Percentiles rank a stretch among this genome's conserved stretches.
Evolutionary conservation across 352 stramenopile genomes (phyloP).

Genomic region (Phytophthora meadii): DNA sequence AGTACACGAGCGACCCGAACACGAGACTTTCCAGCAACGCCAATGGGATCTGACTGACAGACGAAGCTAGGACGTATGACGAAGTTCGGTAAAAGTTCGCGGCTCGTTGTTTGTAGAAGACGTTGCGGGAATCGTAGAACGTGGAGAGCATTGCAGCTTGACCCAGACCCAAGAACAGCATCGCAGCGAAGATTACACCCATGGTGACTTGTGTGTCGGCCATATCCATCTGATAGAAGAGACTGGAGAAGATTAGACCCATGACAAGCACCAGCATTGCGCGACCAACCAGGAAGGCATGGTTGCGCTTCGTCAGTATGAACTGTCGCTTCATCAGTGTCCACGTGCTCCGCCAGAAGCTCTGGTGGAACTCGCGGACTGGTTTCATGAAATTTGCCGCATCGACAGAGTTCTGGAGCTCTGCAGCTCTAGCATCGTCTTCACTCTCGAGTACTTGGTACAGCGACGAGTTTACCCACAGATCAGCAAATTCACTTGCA

Average conservation of each 20-base stretch:
- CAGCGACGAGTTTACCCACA: slow-evolving; percentile 46
- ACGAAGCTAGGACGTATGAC: slow-evolving; percentile 77
- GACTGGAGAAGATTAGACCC: slow-evolving; percentile 53
- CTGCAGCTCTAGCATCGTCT: slow-evolving; percentile 8
- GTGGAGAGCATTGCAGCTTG: slow-evolving; percentile 76
- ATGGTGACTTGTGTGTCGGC: slow-evolving; percentile 66
- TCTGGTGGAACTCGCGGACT: slow-evolving; percentile 53
- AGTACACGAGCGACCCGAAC: slow-evolving; percentile 92
- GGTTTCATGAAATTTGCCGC: slow-evolving; percentile 55
- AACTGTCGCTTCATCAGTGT: slow-evolving; percentile 73
- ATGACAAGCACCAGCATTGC: slow-evolving; percentile 61
- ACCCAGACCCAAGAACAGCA: slow-evolving; percentile 81
- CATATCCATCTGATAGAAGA: slow-evolving; percentile 64
- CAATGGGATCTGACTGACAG: slow-evolving; percentile 62
- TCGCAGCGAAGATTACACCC: slow-evolving; percentile 84
- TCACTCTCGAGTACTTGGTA: slow-evolving; percentile 38
- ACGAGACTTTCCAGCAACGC: slow-evolving; percentile 75
- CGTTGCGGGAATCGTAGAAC: slow-evolving; percentile 70
- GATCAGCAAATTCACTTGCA: slow-evolving; percentile 52
- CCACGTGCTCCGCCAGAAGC: slow-evolving; percentile 48
- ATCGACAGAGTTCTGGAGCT: slow-evolving; percentile 36
- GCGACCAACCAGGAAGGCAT: slow-evolving; percentile 55
- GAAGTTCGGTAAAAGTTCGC: slow-evolving; percentile 89
- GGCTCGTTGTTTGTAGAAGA: slow-evolving; percentile 91
- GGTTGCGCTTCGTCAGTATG: slow-evolving; percentile 71